Evolutionary conservation across 1,139 yeast species (phyloP).

Genomic region (Suhomyces terraborum): DNA sequence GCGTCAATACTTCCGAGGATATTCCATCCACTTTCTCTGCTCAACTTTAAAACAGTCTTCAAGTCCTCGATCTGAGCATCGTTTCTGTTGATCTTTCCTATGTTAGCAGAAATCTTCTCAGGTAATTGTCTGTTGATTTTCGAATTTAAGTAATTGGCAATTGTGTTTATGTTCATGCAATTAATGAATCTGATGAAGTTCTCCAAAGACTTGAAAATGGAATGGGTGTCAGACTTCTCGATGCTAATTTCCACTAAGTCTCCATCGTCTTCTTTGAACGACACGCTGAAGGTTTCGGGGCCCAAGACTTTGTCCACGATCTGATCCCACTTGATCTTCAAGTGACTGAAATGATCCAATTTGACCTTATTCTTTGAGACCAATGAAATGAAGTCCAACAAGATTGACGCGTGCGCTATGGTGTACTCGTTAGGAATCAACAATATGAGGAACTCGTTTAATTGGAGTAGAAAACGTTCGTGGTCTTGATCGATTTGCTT

Average conservation of each 20-base stretch:
- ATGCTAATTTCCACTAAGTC: constrained; percentile 10
- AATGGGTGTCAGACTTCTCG: constrained; percentile 1
- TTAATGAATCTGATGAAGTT: constrained; percentile 37
- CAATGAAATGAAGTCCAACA: constrained; percentile 20
- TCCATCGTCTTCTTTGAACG: constrained; percentile 11
- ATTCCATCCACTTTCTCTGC: constrained; percentile 33
- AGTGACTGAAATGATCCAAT: constrained; percentile 15
- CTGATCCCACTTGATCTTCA: constrained; percentile 15
- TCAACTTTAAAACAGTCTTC: constrained; percentile 27
- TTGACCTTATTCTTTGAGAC: constrained; percentile 19
- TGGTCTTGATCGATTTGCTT: constrained; percentile 9
- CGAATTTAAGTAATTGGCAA: constrained; percentile 32
- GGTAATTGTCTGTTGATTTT: constrained; percentile 35
- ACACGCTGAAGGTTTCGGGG: background rate
- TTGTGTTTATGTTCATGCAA: constrained; percentile 23
- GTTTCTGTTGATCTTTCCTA: constrained; percentile 28
- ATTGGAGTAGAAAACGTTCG: constrained; percentile 17
- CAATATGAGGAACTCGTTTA: constrained; percentile 23
- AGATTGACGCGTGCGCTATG: constrained; percentile 22
- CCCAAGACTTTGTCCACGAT: constrained; percentile 14
- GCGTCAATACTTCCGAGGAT: constrained; percentile 26
- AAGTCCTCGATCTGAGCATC: constrained; percentile 22
- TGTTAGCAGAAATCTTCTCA: constrained; percentile 34
- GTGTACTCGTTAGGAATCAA: constrained; percentile 28
- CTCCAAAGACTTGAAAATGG: constrained; percentile 26